Evolutionary conservation across 2,329 filamentous ascomycete genomes (phyloP).

Genomic region (Sclerotinia sclerotiorum): DNA sequence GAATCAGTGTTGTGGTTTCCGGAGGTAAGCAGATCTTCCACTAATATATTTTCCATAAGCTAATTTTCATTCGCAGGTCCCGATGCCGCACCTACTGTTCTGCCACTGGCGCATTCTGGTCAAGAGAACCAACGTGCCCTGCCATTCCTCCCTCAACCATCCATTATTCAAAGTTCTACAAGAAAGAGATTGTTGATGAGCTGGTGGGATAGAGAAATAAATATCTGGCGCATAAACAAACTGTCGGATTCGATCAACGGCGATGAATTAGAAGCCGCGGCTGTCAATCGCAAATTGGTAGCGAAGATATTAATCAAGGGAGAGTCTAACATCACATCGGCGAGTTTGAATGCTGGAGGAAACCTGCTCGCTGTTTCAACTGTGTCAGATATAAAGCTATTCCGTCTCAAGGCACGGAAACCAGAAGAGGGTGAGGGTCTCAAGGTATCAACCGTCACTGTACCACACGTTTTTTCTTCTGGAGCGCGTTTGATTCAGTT

Average conservation of each 20-base stretch:
- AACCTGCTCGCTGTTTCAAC: constrained; percentile 76
- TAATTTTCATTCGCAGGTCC: constrained; percentile 59
- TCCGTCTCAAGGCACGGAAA: constrained; percentile 60
- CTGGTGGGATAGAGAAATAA: constrained; percentile 89
- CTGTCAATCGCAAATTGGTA: constrained; percentile 61
- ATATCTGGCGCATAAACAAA: constrained; percentile 68
- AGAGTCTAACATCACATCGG: constrained; percentile 80
- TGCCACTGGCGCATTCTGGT: constrained; percentile 75
- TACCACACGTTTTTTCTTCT: constrained; percentile 57
- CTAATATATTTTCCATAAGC: constrained; percentile 22
- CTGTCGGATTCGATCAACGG: constrained; percentile 24
- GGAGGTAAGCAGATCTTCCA: constrained; percentile 62
- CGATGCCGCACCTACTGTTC: constrained; percentile 78
- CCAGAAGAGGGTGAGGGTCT: constrained; percentile 58
- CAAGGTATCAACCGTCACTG: constrained; percentile 67
- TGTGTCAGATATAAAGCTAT: constrained; percentile 71
- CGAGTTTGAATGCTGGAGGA: constrained; percentile 68
- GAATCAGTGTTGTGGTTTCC: constrained; percentile 83
- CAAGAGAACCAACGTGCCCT: constrained; percentile 80
- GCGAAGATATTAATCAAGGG: constrained; percentile 68
- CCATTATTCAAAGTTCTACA: constrained; percentile 70
- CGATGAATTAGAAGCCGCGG: constrained; percentile 46
- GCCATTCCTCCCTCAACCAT: constrained; percentile 77
- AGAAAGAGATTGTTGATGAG: constrained; percentile 75
- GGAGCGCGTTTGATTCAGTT: constrained; percentile 71